phyloP scores from a whole-genome alignment of 108 stramenopile species.

The Cyclotella baltica region DNA sequence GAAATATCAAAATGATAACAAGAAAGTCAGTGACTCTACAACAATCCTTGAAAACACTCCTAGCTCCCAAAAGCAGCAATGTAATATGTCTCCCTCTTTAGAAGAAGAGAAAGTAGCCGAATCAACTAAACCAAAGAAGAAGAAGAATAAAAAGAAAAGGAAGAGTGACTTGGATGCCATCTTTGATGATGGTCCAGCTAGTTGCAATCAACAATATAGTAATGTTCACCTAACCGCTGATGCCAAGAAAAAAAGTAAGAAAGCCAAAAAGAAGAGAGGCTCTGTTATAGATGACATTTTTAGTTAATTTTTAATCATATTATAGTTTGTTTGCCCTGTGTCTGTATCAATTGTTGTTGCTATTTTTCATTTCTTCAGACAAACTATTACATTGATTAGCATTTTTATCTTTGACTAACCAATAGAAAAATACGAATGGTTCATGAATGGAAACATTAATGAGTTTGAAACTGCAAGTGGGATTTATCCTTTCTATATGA shows the following conservation, averaged over 20 bases:
- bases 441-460: no score
- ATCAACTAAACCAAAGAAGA: neutral
- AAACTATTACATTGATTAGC: no score
- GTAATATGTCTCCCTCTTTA: neutral
- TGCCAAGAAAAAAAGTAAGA: slow-evolving; percentile 4
- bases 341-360: no score
- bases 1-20: neutral
- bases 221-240: neutral
- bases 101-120: neutral
- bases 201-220: neutral
- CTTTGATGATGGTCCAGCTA: slow-evolving; percentile 4
- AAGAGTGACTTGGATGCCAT: neutral
- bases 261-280: slow-evolving; percentile 8
- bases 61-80: neutral
- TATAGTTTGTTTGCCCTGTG: no score
- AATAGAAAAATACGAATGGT: no score
- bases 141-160: slow-evolving; percentile 1
- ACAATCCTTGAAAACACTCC: neutral
- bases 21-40: neutral
- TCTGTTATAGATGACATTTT: slow-evolving; percentile 53
- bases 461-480: no score
- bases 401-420: no score
- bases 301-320: no score
- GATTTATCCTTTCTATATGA: no score
- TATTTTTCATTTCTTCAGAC: no score